Evolutionary conservation across 2,329 filamentous ascomycete genomes (phyloP), one percentile per base, ranked within the genome.

Genomic region (Fusarium sp.): DNA sequence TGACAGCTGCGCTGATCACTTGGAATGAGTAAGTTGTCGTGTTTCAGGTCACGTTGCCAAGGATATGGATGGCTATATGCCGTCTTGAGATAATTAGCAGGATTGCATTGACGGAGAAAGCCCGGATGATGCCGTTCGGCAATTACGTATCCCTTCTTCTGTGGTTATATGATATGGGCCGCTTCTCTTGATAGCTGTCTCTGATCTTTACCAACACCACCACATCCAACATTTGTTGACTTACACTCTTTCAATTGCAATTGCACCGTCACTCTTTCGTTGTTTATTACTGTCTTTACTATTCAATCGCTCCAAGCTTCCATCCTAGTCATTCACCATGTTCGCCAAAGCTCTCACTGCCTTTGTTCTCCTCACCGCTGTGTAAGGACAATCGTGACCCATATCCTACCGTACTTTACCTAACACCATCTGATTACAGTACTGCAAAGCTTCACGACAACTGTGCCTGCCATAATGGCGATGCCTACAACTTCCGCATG

Each of bases 381-480:
- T 53, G 71, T 73, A 73, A 69, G 70, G 34, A 38, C 10, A 10
- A n/a, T 18, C 34, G 11, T 4, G 6, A 7, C 18, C 34, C 18
- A 38, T 11, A n/a, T 38, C 16, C 10, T n/a, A n/a, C 34, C 1
- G 10, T 38, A n/a, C 6, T 9, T 5, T 10, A 8, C 14, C 25
- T 2, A 9, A 20, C 5, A 2, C 2, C 18, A 24, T 11, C 7
- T 11, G 10, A 29, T 11, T 0, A 29, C 8, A 73, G 72, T 3
- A 56, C 72, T 14, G 72, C 72, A 2, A 56, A 67, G 0, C 72
- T 74, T 10, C 72, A 74, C 45, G 32, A 66, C 9, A 71, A 52
- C 30, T 74, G 72, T 44, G 45, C 69, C 2, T 74, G 72, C 20
- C 63, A 71, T 4, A 74, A 74, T 16, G 72, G 72, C 1, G 66